phyloP scores from a whole-genome alignment of 306 rosid genomes.

The Oemleria cerasiformis region DNA sequence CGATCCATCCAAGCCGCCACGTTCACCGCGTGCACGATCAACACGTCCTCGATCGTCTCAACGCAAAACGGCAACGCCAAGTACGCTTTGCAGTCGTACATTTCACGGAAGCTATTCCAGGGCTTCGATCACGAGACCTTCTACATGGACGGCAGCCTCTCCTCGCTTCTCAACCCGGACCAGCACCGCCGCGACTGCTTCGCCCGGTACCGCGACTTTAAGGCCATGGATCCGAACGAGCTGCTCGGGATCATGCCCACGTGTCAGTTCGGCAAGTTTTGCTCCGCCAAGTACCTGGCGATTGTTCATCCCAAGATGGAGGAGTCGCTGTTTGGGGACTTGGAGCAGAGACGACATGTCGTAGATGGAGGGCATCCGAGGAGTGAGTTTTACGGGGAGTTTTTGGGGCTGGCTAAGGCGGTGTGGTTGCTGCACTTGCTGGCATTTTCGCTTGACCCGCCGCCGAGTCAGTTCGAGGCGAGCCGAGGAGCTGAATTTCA shows the following conservation, averaged over 20 bases:
- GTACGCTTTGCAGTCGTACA: conserved; percentile 81
- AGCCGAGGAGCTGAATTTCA: conserved; percentile 86
- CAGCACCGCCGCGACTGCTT: conserved; percentile 86
- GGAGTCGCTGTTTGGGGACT: conserved; percentile 88
- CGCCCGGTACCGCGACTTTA: conserved; percentile 79
- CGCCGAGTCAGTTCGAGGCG: conserved; percentile 87
- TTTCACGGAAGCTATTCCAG: conserved; percentile 72
- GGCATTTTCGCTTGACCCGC: conserved; percentile 88
- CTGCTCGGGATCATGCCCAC: conserved; percentile 85
- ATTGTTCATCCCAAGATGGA: conserved; percentile 95
- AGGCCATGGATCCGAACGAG: conserved; percentile 86
- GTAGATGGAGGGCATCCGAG: conserved; percentile 76
- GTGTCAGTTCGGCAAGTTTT: conserved; percentile 89
- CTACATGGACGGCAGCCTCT: conserved; percentile 93
- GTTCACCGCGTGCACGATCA: conserved; percentile 25
- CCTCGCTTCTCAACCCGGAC: conserved; percentile 84
- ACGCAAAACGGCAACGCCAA: conserved; percentile 83
- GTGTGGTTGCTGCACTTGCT: conserved; percentile 90
- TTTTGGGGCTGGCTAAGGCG: conserved; percentile 70
- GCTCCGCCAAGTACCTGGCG: conserved; percentile 83
- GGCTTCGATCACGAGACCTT: conserved; percentile 94
- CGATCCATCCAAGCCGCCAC: conserved; percentile 92
- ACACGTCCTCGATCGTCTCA: conserved; percentile 35
- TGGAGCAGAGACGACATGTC: conserved; percentile 71
- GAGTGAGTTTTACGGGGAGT: conserved; percentile 70